Evolutionary conservation across 1,284 basidiomycete genomes (phyloP), one percentile per base, ranked within the genome.

Genomic region (Ceratobasidium sp.): DNA sequence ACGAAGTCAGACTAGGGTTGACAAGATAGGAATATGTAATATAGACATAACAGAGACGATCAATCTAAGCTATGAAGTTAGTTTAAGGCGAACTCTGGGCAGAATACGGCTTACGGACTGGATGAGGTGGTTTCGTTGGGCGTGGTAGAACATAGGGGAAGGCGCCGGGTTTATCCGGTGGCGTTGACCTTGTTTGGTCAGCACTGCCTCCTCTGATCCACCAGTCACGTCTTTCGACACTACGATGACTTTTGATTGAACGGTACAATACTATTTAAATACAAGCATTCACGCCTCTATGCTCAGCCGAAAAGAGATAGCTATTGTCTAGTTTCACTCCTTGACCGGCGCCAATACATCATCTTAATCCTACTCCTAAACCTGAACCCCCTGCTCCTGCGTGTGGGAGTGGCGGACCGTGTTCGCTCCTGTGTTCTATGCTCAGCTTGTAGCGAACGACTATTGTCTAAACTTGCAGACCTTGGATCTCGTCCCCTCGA

Each of bases 131-230:
- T 40, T 73, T 20, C 70, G 70, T 52, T 73, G 70, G 46, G 70
- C 70, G 70, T 73, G 70, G 70, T 73, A 73, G 70, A 62, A 73
- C 70, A 73, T 73, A 17, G 13, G 57, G 17, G n/a, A n/a, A 46
- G 40, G 70, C 44, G 57, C n/a, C 42, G n/a, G 26, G 56, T 50
- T 17, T 42, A 20, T 50, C 26, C 20, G 48, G 67, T 56, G n/a
- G 46, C 56, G 44, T 4, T 54, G 46, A n/a, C n/a, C n/a, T 20
- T 23, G 26, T 38, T 42, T 23, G 26, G 52, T 52, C 26, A 9
- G n/a, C n/a, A n/a, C n/a, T n/a, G n/a, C n/a, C n/a, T n/a, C n/a
- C n/a, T n/a, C n/a, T n/a, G n/a, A n/a, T n/a, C n/a, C n/a, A n/a
- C n/a, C n/a, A n/a, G n/a, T n/a, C n/a, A n/a, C n/a, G n/a, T n/a